Conservation (phyloP, 257 asterid species). For the Gentiana dahurica region DNA sequence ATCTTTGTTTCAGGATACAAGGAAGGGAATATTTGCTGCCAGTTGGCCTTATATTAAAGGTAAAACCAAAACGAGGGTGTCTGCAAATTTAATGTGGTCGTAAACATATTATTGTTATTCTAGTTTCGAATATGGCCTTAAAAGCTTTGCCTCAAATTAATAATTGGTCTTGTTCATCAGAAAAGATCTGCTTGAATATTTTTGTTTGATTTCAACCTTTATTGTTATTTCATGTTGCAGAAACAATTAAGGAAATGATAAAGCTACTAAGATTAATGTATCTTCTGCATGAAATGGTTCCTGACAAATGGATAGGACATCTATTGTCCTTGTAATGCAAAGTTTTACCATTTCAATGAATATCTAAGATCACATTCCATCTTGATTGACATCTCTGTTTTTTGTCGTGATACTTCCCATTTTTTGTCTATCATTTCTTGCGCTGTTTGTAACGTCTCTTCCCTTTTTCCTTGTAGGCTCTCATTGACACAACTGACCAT, state of each 20-base stretch:
- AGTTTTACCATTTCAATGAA: neutral
- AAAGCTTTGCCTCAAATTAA: too few species aligned
- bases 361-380: too few species aligned
- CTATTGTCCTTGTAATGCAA: neutral
- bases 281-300: neutral
- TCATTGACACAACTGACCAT: slow-evolving; percentile 67
- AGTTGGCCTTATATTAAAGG: slow-evolving; percentile 90
- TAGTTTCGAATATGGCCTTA: too few species aligned
- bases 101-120: too few species aligned
- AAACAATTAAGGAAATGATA: too few species aligned
- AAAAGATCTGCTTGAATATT: too few species aligned
- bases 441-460: slow-evolving; percentile 11
- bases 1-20: slow-evolving; percentile 53
- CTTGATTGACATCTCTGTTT: too few species aligned
- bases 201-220: too few species aligned
- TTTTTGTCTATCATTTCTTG: neutral
- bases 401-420: neutral
- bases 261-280: too few species aligned
- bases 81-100: too few species aligned
- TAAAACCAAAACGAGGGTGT: slow-evolving; percentile 2
- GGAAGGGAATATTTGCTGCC: slow-evolving; percentile 96
- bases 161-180: too few species aligned
- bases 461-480: slow-evolving; percentile 43
- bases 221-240: too few species aligned
- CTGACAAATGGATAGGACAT: neutral